Conservation (phyloP, 495 filamentous ascomycete genomes). For the Oidiodendron maius region DNA sequence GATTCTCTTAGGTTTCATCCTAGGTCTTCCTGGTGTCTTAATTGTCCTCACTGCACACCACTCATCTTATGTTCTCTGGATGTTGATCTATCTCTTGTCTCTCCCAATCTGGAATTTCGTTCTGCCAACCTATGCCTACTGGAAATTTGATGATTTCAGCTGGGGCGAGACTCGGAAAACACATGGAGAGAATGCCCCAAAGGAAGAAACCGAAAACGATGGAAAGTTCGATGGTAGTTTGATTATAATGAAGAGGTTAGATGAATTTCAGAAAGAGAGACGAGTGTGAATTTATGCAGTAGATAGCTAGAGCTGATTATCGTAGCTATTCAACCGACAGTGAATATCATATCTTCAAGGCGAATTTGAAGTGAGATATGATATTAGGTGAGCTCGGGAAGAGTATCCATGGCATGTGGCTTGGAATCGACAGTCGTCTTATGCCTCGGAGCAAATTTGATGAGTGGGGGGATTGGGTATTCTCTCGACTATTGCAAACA, state of each 20-base stretch:
- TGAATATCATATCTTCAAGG: no score
- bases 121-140: slow-evolving; percentile 90
- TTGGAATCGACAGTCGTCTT: no score
- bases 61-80: slow-evolving; percentile 90
- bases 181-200: slow-evolving; percentile 78
- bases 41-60: slow-evolving; percentile 96
- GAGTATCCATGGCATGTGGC: no score
- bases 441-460: no score
- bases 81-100: slow-evolving; percentile 90
- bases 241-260: slow-evolving; percentile 98
- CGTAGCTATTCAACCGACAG: no score
- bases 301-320: no score
- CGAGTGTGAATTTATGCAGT: slow-evolving; percentile 13
- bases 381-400: no score
- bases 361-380: no score
- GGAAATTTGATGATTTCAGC: slow-evolving; percentile 99
- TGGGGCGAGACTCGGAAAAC: slow-evolving; percentile 99
- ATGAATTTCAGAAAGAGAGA: slow-evolving; percentile 81
- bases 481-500: no score
- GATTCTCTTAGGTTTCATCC: slow-evolving; percentile 82
- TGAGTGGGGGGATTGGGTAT: no score
- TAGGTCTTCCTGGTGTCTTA: slow-evolving; percentile 89
- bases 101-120: slow-evolving; percentile 98
- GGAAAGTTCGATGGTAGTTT: slow-evolving; percentile 96
- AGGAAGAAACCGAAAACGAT: slow-evolving; percentile 74